Evolutionary conservation across 2,329 filamentous ascomycete genomes (phyloP).

Genomic region (Herpomyces periplanetae): DNA sequence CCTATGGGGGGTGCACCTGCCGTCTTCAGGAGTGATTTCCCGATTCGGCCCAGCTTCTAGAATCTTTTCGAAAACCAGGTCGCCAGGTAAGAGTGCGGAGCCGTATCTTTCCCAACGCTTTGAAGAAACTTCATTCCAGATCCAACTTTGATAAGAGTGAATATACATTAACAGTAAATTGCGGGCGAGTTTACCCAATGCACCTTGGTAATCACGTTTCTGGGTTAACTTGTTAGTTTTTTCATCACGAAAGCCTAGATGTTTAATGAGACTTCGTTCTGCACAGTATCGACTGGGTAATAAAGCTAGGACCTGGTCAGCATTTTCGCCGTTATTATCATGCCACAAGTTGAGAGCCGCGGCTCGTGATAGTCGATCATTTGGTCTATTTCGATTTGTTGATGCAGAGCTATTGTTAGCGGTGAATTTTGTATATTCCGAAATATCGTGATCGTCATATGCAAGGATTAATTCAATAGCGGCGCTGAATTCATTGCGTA

Average conservation of each 20-base stretch:
- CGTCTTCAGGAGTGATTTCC: conserved; percentile 4
- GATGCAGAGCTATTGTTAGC: conserved; percentile 5
- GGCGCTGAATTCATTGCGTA: conserved; percentile 38
- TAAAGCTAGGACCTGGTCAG: conserved; percentile 18
- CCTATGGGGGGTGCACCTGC: no score
- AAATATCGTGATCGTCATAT: no score
- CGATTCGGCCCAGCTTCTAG: conserved; percentile 8
- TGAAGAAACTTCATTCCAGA: conserved; percentile 63
- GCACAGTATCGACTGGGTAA: conserved; percentile 48
- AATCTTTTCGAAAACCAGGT: conserved; percentile 28
- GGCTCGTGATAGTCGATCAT: conserved; percentile 41
- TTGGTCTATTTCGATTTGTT: conserved; percentile 3
- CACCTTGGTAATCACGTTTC: conserved; percentile 33
- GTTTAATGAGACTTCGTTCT: conserved; percentile 35
- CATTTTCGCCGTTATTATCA: conserved; percentile 16
- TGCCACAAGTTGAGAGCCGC: conserved; percentile 36
- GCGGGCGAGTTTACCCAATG: conserved; percentile 36
- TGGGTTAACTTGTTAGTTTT: conserved; percentile 11
- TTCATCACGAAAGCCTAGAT: conserved; percentile 15
- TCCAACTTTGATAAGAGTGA: conserved; percentile 70
- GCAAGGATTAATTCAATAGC: conserved; percentile 38
- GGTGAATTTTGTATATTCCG: no score
- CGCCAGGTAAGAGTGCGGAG: conserved; percentile 32
- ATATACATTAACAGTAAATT: conserved; percentile 73
- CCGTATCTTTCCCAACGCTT: conserved; percentile 42